These are phyloP conservation scores for Gossypium stocksii DNA, from an alignment of 345 rosid species.

Conservation along the genomic window DNA sequence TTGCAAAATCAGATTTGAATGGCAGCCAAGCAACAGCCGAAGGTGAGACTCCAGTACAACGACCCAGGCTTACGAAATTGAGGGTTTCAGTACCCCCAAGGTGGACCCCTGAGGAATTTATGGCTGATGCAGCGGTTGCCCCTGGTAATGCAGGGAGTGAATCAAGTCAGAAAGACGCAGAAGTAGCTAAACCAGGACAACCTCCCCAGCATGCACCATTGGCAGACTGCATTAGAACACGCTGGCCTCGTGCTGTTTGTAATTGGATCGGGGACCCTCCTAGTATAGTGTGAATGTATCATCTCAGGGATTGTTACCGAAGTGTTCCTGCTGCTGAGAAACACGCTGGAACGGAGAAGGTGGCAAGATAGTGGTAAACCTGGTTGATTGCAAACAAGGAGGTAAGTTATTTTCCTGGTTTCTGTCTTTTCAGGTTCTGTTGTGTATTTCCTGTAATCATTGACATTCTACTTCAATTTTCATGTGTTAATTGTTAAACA, in stretches of 20 bases:
- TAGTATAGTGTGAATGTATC: slow-evolving; percentile 67
- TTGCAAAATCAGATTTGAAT: slow-evolving; percentile 88
- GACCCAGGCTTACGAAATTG: slow-evolving; percentile 92
- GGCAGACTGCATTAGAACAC: slow-evolving; percentile 89
- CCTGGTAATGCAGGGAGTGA: slow-evolving; percentile 38
- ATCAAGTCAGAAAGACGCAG: slow-evolving; percentile 37
- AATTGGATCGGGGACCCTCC: slow-evolving; percentile 96
- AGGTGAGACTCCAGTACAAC: slow-evolving; percentile 60
- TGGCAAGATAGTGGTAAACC: background rate
- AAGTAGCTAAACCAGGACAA: slow-evolving; percentile 60
- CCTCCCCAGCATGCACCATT: slow-evolving; percentile 86
- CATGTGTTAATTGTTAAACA: background rate
- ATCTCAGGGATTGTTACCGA: background rate
- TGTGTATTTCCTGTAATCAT: slow-evolving; percentile 26
- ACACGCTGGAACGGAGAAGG: background rate
- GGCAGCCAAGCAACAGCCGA: slow-evolving; percentile 50
- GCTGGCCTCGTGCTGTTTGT: slow-evolving; percentile 91
- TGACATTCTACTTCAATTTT: slow-evolving; percentile 17
- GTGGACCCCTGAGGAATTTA: slow-evolving; percentile 96
- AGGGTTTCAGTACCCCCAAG: slow-evolving; percentile 97
- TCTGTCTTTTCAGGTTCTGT: slow-evolving; percentile 10
- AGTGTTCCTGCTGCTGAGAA: background rate
- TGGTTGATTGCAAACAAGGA: slow-evolving; percentile 14
- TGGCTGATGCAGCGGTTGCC: slow-evolving; percentile 52
- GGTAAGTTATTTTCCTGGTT: slow-evolving; percentile 9